phyloP scores from a whole-genome alignment of 108 stramenopile genomes.

The Aurantiochytrium sp. region DNA sequence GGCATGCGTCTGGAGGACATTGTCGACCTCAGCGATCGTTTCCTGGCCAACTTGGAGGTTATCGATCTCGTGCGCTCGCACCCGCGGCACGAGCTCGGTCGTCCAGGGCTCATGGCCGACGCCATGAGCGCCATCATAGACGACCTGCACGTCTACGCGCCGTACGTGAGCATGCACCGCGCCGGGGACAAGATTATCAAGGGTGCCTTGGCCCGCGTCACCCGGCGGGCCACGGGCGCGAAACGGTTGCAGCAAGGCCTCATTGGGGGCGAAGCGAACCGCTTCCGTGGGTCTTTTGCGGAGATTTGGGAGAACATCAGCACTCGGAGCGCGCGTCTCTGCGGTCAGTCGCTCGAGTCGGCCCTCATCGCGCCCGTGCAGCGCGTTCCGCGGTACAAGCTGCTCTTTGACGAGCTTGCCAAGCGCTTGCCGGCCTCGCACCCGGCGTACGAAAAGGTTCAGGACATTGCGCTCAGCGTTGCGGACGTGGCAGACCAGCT shows the following conservation, averaged over 20 bases:
- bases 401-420: not conserved
- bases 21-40: not conserved
- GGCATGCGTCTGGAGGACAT: not conserved
- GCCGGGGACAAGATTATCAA: constrained; percentile 5
- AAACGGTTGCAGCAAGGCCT: not conserved
- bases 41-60: not conserved
- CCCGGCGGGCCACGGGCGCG: not conserved
- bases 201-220: not conserved
- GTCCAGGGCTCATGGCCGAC: not conserved
- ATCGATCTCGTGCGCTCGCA: not conserved
- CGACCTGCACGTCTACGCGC: constrained; percentile 1
- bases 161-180: not conserved
- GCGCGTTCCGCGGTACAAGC: not conserved
- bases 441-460: not conserved
- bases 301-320: constrained; percentile 5
- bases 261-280: not conserved
- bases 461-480: not conserved
- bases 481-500: not conserved
- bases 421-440: not conserved
- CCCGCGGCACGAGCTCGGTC: not conserved
- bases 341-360: not conserved
- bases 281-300: not conserved
- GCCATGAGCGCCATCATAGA: not conserved
- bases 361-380: not conserved
- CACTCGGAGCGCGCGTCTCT: not conserved